phyloP scores from a whole-genome alignment of 2,329 filamentous ascomycete genomes.

The Metarhizium humberi region DNA sequence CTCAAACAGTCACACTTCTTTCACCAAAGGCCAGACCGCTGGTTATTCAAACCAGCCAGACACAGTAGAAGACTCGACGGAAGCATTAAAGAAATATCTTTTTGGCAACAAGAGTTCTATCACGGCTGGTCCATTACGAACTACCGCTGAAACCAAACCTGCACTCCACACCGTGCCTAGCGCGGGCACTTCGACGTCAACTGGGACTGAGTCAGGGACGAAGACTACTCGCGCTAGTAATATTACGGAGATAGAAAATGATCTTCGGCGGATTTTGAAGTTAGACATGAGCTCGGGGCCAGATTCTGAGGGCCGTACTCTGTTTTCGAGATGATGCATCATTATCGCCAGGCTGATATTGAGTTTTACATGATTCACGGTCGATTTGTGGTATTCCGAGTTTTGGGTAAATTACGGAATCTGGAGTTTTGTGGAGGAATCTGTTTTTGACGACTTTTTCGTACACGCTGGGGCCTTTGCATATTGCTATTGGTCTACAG shows the following conservation, averaged over 20 bases:
- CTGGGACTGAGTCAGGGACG: background rate
- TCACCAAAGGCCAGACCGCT: background rate
- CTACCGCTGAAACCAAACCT: background rate
- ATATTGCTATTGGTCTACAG: background rate
- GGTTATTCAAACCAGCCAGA: background rate
- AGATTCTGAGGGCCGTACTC: constrained; percentile 7
- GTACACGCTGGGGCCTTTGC: background rate
- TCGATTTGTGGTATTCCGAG: background rate
- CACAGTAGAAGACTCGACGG: constrained; percentile 23
- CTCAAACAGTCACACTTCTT: constrained; percentile 10
- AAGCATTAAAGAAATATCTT: constrained; percentile 48
- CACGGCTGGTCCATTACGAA: background rate
- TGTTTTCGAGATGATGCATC: constrained; percentile 15
- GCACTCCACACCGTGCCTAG: background rate
- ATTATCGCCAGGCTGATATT: background rate
- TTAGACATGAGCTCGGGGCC: constrained; percentile 22
- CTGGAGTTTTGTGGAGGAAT: background rate
- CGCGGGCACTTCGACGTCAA: background rate
- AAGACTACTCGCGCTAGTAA: constrained; percentile 15
- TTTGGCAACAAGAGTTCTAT: constrained; percentile 30
- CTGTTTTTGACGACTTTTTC: background rate
- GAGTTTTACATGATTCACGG: background rate
- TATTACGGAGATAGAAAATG: constrained; percentile 42
- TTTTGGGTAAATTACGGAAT: background rate
- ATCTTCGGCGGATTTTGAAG: constrained; percentile 44